phyloP scores from a whole-genome alignment of 129 eudicot species.

The Apium graveolens region DNA sequence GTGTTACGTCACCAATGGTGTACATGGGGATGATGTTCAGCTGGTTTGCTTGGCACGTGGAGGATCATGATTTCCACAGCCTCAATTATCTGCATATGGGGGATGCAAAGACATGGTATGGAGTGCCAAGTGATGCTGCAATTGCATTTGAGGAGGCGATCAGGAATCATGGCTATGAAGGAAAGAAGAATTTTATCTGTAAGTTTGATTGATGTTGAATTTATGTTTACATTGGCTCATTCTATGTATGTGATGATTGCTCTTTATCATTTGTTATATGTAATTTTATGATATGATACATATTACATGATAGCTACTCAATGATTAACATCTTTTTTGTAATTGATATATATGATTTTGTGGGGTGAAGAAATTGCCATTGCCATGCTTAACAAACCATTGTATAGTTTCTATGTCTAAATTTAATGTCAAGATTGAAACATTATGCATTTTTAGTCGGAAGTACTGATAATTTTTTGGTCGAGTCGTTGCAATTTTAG shows the following conservation, averaged over 20 bases:
- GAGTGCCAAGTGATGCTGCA: constrained; percentile 71
- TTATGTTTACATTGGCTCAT: neutral
- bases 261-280: too few relatives aligned
- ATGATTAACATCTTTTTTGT: too few relatives aligned
- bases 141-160: constrained; percentile 81
- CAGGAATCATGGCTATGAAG: constrained; percentile 69
- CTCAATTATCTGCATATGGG: constrained; percentile 74
- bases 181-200: constrained; percentile 84
- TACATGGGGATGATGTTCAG: constrained; percentile 38
- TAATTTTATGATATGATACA: too few relatives aligned
- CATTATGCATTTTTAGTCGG: neutral
- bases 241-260: too few relatives aligned
- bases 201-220: constrained; percentile 17
- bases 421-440: neutral
- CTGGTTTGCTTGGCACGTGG: constrained; percentile 99
- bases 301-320: too few relatives aligned
- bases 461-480: neutral
- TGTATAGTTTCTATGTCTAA: too few relatives aligned
- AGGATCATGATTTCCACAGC: constrained; percentile 96
- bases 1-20: constrained; percentile 2
- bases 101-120: constrained; percentile 88
- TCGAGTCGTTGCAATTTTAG: too few relatives aligned
- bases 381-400: too few relatives aligned
- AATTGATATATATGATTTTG: too few relatives aligned
- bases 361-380: too few relatives aligned